Base-by-base conservation (phyloP, 2,329 filamentous ascomycete genomes). In the Fusarium poae region DNA sequence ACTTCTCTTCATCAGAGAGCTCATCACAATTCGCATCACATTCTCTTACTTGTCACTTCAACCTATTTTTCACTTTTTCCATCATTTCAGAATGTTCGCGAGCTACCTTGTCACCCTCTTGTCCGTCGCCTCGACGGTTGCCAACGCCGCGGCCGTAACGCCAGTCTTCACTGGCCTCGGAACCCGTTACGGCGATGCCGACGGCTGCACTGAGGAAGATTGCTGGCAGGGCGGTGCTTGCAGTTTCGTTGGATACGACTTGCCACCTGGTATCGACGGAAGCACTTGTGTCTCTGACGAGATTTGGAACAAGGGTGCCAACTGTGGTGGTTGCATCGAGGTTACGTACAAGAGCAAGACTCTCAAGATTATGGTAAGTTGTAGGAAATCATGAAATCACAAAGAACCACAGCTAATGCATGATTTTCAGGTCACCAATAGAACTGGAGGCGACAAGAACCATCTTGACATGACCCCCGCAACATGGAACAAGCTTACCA, bases 401-500 rank as follows among this genome's bases (percentile, higher is more conserved):
- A 10, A 9, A 1, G 16, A 25, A 25, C 2, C 4, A 20, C 5
- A 8, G 2, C 21, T 29, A 40, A 27, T n/a, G 7, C 13, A 20
- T 23, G 21, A n/a, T 5, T 3, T 3, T 20, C 4, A 62, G 57
- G 59, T 62, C 7, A 62, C 59, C 29, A 62, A 62, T 34, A 54
- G 61, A 30, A 62, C 59, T 18, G 59, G 48, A 5, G 59, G 59
- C 13, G 40, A 62, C 25, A 62, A 62, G 48, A 56, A 42, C 46
- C 57, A 62, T 48, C 59, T 62, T n/a, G 59, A 62, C 13, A 62
- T 62, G 59, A 62, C 59, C 20, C 59, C 59, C 9, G 25, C 57
- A 12, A 62, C 59, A 18, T 62, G 57, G 59, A 20, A 13, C 12
- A 62, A 62, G 11, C 57, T 62, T 11, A 62, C 59, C 34, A 62